Percentiles rank a stretch among this genome's conserved stretches.
Conservation (phyloP, 2,329 filamentous ascomycete species). For the Calonectria pteridis region DNA sequence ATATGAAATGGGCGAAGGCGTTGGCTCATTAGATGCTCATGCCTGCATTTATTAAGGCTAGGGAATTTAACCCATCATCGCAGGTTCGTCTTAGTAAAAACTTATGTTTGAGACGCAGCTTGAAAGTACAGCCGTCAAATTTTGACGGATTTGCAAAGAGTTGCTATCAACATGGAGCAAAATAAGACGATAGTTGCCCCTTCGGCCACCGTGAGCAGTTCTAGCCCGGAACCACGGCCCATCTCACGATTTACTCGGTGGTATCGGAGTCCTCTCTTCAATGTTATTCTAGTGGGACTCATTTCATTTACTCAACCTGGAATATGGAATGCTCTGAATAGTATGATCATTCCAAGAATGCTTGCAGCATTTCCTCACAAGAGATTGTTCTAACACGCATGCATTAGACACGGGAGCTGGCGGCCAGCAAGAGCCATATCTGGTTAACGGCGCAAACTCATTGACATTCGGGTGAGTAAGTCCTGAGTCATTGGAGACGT, state of each 20-base stretch:
- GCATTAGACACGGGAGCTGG: constrained; percentile 60
- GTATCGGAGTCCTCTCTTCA: constrained; percentile 56
- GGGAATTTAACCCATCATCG: background rate
- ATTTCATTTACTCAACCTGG: constrained; percentile 66
- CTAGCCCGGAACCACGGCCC: background rate
- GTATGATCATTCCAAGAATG: constrained; percentile 5
- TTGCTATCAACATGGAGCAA: background rate
- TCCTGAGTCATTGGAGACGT: no score
- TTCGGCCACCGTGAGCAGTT: background rate
- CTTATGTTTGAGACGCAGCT: background rate
- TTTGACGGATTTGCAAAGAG: background rate
- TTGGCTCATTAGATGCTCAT: background rate
- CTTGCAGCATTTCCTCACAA: background rate
- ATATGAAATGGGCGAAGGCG: background rate
- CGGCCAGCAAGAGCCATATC: constrained; percentile 63
- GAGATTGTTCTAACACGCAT: background rate
- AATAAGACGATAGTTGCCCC: background rate
- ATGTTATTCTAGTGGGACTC: constrained; percentile 64
- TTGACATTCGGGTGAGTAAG: constrained; percentile 32
- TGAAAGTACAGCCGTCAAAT: background rate
- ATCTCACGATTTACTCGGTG: constrained; percentile 39
- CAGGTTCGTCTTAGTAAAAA: background rate
- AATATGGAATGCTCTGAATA: constrained; percentile 69
- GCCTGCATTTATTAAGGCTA: background rate
- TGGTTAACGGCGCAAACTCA: constrained; percentile 48